Evolutionary conservation across 371 early-diverging fungal species (phyloP).

Genomic region (Batkoa obscura): DNA sequence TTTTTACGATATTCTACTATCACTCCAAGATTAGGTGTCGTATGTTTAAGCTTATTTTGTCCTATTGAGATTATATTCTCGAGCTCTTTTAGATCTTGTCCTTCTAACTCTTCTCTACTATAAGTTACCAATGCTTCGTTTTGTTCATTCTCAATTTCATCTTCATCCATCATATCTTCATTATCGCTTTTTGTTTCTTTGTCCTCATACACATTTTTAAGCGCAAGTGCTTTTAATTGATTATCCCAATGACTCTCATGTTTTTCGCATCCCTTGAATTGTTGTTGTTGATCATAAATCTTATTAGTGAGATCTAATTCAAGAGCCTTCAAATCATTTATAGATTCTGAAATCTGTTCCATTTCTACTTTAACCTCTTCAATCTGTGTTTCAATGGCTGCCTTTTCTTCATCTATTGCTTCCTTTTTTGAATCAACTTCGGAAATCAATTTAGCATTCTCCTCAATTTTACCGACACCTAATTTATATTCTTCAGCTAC

Average conservation of each 20-base stretch:
- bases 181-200: not conserved
- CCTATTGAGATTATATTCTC: conserved; percentile 17
- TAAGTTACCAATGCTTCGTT: too few species aligned
- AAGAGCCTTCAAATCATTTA: conserved; percentile 38
- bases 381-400: not conserved
- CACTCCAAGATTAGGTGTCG: conserved; percentile 75
- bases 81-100: conserved; percentile 27
- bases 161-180: not conserved
- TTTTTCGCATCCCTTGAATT: not conserved
- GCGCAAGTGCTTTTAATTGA: not conserved
- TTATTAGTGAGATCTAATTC: conserved; percentile 13
- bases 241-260: not conserved
- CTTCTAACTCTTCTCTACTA: conserved; percentile 29
- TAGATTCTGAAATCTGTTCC: conserved; percentile 35
- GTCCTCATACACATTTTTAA: not conserved
- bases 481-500: too few species aligned
- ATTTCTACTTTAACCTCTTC: conserved; percentile 9
- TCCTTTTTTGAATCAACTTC: conserved; percentile 17
- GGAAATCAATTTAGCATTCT: conserved; percentile 24
- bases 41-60: conserved; percentile 28
- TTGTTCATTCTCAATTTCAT: too few species aligned
- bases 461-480: too few species aligned
- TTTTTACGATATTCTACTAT: conserved; percentile 71
- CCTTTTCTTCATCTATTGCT: not conserved
- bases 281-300: not conserved